Conservation (phyloP, 2,329 filamentous ascomycete genomes). For the Colletotrichum tanaceti region DNA sequence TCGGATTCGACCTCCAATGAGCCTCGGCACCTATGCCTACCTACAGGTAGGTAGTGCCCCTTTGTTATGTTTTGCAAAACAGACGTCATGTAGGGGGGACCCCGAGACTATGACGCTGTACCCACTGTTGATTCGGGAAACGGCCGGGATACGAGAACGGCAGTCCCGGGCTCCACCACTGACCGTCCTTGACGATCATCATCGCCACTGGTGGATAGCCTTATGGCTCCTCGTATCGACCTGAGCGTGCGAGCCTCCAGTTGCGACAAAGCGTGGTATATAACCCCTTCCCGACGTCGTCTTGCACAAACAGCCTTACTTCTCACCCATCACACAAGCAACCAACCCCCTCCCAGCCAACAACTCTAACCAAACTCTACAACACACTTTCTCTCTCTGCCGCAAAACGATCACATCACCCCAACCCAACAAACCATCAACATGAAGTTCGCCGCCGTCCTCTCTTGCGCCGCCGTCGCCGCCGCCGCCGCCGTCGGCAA, state of each 20-base stretch:
- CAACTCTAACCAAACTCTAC: constrained; percentile 14
- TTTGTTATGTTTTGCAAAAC: background rate
- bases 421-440: constrained; percentile 43
- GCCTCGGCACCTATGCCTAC: no score
- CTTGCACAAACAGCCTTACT: fast-evolving
- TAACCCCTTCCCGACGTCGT: background rate
- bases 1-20: background rate
- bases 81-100: constrained; percentile 5
- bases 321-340: constrained; percentile 15
- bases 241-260: background rate
- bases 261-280: constrained; percentile 12
- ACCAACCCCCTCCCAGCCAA: background rate
- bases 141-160: constrained; percentile 28
- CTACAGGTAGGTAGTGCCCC: no score
- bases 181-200: constrained; percentile 31
- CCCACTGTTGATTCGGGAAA: background rate
- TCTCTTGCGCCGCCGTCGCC: constrained; percentile 43
- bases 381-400: background rate
- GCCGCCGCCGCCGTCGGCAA: constrained; percentile 43
- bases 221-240: constrained; percentile 24
- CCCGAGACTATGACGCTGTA: constrained; percentile 4
- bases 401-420: no score
- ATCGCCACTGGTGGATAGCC: constrained; percentile 9
- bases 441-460: constrained; percentile 45
- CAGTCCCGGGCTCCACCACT: constrained; percentile 9